Percentiles rank a stretch among this genome's conserved stretches.
Conservation (phyloP, 805 yeast species). For the Middelhovenomyces tepae region DNA sequence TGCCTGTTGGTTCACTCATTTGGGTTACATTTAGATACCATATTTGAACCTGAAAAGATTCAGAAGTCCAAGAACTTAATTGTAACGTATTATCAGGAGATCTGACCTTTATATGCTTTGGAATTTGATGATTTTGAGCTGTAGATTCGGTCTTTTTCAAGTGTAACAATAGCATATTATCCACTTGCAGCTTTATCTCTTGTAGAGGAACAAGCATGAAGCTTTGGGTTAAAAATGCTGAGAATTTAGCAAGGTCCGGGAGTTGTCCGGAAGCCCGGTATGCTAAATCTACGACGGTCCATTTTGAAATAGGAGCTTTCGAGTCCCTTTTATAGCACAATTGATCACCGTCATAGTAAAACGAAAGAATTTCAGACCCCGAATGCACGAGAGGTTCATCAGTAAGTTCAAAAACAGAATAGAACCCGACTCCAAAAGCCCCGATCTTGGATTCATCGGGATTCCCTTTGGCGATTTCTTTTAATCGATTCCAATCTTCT, state of each 20-base stretch:
- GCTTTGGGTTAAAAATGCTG: slow-evolving; percentile 32
- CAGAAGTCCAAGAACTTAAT: slow-evolving; percentile 17
- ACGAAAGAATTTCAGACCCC: slow-evolving; percentile 29
- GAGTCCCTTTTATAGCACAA: slow-evolving; percentile 24
- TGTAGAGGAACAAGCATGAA: slow-evolving; percentile 28
- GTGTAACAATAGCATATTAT: slow-evolving; percentile 20
- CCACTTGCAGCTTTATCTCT: slow-evolving; percentile 23
- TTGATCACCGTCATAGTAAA: slow-evolving; percentile 31
- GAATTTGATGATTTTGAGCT: slow-evolving; percentile 16
- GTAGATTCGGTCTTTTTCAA: slow-evolving; percentile 21
- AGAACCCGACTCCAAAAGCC: slow-evolving; percentile 44
- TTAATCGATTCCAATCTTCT: slow-evolving; percentile 32
- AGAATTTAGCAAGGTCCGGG: slow-evolving; percentile 27
- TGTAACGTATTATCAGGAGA: slow-evolving; percentile 23
- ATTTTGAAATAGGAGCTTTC: slow-evolving; percentile 10
- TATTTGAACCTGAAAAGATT: slow-evolving; percentile 23
- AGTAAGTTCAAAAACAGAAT: slow-evolving; percentile 70
- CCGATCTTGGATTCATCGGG: slow-evolving; percentile 36
- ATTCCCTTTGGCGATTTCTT: slow-evolving; percentile 35
- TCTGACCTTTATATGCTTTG: slow-evolving; percentile 15
- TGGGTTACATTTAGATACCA: slow-evolving; percentile 30
- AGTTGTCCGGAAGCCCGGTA: slow-evolving; percentile 22
- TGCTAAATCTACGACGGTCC: slow-evolving; percentile 33
- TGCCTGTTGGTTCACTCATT: slow-evolving; percentile 16
- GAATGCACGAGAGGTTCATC: slow-evolving; percentile 65